Percentiles rank a stretch among this genome's conserved stretches.
phyloP scores from a whole-genome alignment of 768 basidiomycete genomes.

The Gyrodon lividus region DNA sequence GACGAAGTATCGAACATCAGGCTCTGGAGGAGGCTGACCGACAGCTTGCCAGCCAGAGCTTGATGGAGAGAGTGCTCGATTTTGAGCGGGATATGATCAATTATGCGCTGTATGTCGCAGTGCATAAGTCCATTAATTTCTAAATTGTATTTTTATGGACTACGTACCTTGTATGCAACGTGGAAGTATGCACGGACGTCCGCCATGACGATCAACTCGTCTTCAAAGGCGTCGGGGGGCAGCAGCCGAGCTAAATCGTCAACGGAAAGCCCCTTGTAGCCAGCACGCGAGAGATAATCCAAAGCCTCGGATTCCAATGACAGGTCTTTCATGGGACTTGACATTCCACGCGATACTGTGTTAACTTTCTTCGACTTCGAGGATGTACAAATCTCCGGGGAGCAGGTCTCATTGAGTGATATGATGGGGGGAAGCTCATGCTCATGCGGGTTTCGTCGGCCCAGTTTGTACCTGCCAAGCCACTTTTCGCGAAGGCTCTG shows the following conservation, averaged over 20 bases:
- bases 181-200: constrained; percentile 57
- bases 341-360: too few species aligned
- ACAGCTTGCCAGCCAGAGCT: constrained; percentile 35
- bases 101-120: constrained; percentile 42
- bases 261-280: constrained; percentile 20
- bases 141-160: neutral
- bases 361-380: too few species aligned
- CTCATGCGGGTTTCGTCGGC: neutral
- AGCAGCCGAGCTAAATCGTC: constrained; percentile 28
- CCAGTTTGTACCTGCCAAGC: constrained; percentile 24
- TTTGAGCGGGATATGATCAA: constrained; percentile 51
- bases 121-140: neutral
- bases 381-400: too few species aligned
- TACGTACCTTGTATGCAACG: constrained; percentile 49
- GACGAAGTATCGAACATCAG: constrained; percentile 25
- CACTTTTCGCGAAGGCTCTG: constrained; percentile 21
- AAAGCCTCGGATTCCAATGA: constrained; percentile 20
- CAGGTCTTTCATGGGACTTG: too few species aligned
- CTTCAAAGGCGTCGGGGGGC: constrained; percentile 32
- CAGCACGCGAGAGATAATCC: constrained; percentile 27
- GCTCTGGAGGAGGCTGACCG: constrained; percentile 34
- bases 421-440: neutral
- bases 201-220: constrained; percentile 52
- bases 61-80: constrained; percentile 48
- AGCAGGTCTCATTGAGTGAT: too few species aligned